Evolutionary conservation across 1,284 basidiomycete species (phyloP), one percentile per base, ranked within the genome.

Genomic region (Somion occarium): DNA sequence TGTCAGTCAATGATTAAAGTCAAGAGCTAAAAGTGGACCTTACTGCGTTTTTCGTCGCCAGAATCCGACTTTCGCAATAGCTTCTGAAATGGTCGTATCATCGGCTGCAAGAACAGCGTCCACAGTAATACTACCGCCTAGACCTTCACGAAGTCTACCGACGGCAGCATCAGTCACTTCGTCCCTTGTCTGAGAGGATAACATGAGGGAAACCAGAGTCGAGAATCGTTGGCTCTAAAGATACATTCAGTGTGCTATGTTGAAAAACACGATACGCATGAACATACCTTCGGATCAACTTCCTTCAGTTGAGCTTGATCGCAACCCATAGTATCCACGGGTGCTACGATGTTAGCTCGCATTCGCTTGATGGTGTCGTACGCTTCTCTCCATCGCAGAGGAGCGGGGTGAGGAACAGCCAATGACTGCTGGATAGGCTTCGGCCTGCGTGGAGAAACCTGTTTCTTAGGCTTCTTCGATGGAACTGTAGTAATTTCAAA

Each of bases 131-230:
- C 83, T 87, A 1, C 91, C 90, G 0, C 89, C 86, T 0, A 99
- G 67, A 0, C 81, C 80, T 0, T 68, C 64, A 19, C 93, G 85
- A 1, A 99, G 76, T 57, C 88, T 89, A 2, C 72, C 66, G 1
- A 97, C 83, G 0, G 96, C 96, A 1, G 87, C 82, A 48, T 92
- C 84, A 0, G 91, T 96, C 12, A 94, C 86, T 59, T 91, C 84
- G 64, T 96, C 92, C 66, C 96, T 98, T 2, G 96, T 98, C 68
- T 98, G 94, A 1, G 92, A 92, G 11, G 91, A 94, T 3, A 98
- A 80, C 92, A 98, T 98, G 48, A 99, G 78, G 2, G 93, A 93
- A 7, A 99, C 81, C 20, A 98, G 82, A 2, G 89, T 92, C 3
- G 91, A 79, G 52, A 94, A 89, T 1, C 93, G 81, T 44, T 82